Conservation (phyloP, 192 early-diverging fungal species). For the Linnemannia elongata region DNA sequence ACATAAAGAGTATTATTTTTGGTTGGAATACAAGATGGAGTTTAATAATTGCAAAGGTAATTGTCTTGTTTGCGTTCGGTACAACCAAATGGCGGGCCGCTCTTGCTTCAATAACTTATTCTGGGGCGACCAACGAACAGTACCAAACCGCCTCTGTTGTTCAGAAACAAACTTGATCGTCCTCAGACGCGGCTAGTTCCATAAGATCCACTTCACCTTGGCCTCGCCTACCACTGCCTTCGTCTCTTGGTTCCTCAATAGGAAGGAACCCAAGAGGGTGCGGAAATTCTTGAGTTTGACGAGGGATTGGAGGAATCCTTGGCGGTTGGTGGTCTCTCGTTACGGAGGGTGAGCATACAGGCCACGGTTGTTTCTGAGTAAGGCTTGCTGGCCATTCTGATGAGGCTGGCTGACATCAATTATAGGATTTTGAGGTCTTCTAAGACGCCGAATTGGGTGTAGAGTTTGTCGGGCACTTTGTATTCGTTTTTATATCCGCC, state of each 20-base stretch:
- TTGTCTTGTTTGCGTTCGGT: background rate
- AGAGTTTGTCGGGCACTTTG: background rate
- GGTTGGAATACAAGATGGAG: too few species aligned
- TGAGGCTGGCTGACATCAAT: background rate
- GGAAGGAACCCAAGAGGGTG: background rate
- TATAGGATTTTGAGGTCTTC: background rate
- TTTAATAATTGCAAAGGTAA: background rate
- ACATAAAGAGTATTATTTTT: background rate
- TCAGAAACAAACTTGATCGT: background rate
- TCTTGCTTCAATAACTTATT: background rate
- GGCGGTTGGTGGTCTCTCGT: background rate
- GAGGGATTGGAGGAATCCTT: background rate
- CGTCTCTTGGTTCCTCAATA: background rate
- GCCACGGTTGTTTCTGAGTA: background rate
- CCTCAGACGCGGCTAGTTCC: background rate
- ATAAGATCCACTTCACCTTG: background rate
- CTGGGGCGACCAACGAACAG: background rate
- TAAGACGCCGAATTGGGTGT: background rate
- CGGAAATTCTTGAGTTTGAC: background rate
- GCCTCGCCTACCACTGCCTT: background rate
- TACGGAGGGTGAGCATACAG: background rate
- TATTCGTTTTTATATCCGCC: background rate
- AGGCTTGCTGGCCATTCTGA: background rate
- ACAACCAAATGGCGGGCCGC: background rate
- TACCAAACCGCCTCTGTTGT: background rate